These are phyloP conservation scores for Saccharomycopsis schoenii DNA, from an alignment of 805 yeast genomes.

Conservation along the genomic window DNA sequence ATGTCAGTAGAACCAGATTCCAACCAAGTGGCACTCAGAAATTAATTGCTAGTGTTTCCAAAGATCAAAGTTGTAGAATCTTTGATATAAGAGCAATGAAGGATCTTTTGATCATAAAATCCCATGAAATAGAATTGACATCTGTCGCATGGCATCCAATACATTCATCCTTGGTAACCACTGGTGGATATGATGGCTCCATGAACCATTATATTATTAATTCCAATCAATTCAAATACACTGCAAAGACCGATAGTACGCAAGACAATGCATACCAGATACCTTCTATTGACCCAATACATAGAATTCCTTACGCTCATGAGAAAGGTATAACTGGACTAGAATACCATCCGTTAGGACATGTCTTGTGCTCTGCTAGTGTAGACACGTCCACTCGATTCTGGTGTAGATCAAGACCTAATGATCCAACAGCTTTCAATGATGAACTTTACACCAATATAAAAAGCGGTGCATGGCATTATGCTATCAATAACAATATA, in stretches of 20 bases:
- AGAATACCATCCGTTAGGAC: constrained; percentile 93
- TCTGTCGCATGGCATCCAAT: constrained; percentile 90
- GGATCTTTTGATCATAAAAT: constrained; percentile 61
- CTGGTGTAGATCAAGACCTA: constrained; percentile 91
- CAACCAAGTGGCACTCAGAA: constrained; percentile 72
- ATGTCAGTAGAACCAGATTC: constrained; percentile 76
- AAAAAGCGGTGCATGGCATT: constrained; percentile 48
- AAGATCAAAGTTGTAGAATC: constrained; percentile 81
- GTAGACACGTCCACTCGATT: constrained; percentile 87
- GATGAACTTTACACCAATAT: constrained; percentile 73
- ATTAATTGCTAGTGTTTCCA: constrained; percentile 73
- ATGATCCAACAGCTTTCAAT: constrained; percentile 71
- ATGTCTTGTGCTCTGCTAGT: constrained; percentile 82
- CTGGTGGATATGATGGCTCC: constrained; percentile 87
- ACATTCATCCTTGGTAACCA: constrained; percentile 67
- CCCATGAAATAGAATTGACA: constrained; percentile 75
- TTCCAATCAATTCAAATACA: constrained; percentile 26
- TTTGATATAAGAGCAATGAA: constrained; percentile 84
- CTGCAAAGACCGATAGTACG: not conserved
- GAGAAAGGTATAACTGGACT: constrained; percentile 85
- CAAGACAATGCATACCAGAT: constrained; percentile 17
- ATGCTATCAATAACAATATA: constrained; percentile 31
- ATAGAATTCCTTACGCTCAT: constrained; percentile 81
- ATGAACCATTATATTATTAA: constrained; percentile 68
- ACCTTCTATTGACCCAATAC: constrained; percentile 31